Percentiles rank a stretch among this genome's conserved stretches.
Conservation (phyloP, 768 basidiomycete genomes). For the Hericium coralloides region DNA sequence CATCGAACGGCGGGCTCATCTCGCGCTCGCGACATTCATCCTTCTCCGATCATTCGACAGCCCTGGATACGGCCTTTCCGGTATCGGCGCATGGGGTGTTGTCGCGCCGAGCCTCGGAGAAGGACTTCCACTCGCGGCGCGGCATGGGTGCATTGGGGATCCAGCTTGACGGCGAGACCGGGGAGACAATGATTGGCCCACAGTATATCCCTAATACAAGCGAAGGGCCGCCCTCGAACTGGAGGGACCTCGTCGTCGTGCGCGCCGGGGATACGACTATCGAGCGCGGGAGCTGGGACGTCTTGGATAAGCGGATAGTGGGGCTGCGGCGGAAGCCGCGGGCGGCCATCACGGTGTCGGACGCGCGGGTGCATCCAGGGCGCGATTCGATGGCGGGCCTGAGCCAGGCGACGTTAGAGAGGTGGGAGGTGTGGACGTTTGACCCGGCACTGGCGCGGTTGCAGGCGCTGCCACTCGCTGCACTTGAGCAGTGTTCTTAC, state of each 20-base stretch:
- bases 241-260: slow-evolving; percentile 49
- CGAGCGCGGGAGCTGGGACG: slow-evolving; percentile 76
- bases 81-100: slow-evolving; percentile 76
- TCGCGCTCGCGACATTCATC: slow-evolving; percentile 41
- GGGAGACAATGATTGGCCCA: slow-evolving; percentile 13
- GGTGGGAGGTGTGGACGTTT: slow-evolving; percentile 82
- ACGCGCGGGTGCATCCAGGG: slow-evolving; percentile 19
- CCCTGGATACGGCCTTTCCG: slow-evolving; percentile 52
- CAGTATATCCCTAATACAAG: slow-evolving; percentile 2
- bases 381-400: slow-evolving; percentile 32
- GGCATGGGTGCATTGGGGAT: slow-evolving; percentile 36
- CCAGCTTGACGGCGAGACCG: slow-evolving; percentile 35
- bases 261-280: slow-evolving; percentile 47
- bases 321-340: slow-evolving; percentile 66
- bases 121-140: slow-evolving; percentile 43
- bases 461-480: slow-evolving; percentile 42
- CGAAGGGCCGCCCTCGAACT: slow-evolving; percentile 28
- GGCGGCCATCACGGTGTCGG: slow-evolving; percentile 5
- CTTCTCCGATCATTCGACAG: slow-evolving; percentile 21
- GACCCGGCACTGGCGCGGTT: slow-evolving; percentile 44
- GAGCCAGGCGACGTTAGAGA: slow-evolving; percentile 55
- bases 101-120: slow-evolving; percentile 65
- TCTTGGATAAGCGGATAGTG: slow-evolving; percentile 44
- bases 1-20: slow-evolving; percentile 32
- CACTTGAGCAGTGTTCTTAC: slow-evolving; percentile 24